Conservation (phyloP, 805 yeast genomes). For the Schwanniomyces vanrijiae region DNA sequence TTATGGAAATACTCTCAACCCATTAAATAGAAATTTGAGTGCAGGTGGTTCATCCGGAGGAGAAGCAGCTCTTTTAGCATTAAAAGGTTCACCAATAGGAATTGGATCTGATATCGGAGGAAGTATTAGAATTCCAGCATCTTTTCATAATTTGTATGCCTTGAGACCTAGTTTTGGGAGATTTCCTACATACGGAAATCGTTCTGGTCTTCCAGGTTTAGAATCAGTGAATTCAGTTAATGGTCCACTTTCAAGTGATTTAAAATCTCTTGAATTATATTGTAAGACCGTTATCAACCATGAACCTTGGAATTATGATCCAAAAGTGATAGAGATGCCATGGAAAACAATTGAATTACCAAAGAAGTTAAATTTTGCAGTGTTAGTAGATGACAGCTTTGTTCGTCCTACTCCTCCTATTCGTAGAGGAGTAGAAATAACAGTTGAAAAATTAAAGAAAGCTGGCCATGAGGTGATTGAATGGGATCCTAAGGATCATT, state of each 20-base stretch:
- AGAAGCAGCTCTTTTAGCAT: conserved; percentile 47
- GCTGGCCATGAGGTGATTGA: conserved; percentile 55
- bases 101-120: conserved; percentile 60
- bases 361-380: conserved; percentile 42
- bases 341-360: conserved; percentile 29
- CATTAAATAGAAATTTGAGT: conserved; percentile 42
- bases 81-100: conserved; percentile 50
- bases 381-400: conserved; percentile 43
- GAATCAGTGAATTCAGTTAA: conserved; percentile 20
- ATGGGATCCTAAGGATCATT: conserved; percentile 44
- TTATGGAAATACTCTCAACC: conserved; percentile 48
- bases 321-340: conserved; percentile 39
- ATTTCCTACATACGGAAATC: conserved; percentile 19
- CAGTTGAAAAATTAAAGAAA: conserved; percentile 28
- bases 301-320: conserved; percentile 50
- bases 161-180: conserved; percentile 37
- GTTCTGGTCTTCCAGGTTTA: conserved; percentile 34
- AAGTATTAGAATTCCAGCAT: conserved; percentile 48
- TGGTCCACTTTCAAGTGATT: conserved; percentile 46
- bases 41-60: conserved; percentile 59
- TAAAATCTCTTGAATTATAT: conserved; percentile 37
- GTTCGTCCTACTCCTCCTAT: conserved; percentile 59
- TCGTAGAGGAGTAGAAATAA: conserved; percentile 40
- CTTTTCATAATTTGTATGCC: conserved; percentile 40
- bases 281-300: conserved; percentile 34